phyloP scores from a whole-genome alignment of 2,329 filamentous ascomycete genomes.

The Epichloe typhina region DNA sequence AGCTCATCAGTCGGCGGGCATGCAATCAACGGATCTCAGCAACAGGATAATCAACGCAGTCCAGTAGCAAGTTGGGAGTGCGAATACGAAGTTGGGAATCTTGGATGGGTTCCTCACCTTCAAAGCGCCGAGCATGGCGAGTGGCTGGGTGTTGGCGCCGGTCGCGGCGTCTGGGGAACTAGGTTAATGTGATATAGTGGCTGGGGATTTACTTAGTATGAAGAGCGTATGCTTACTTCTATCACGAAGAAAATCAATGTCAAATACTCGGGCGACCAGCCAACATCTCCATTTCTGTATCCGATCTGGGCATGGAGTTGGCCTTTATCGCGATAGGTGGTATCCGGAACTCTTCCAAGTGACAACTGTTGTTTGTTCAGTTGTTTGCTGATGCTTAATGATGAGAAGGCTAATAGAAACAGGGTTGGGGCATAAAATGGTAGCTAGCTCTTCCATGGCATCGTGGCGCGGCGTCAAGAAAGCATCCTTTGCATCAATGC shows the following conservation, averaged over 20 bases:
- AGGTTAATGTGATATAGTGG: slow-evolving; percentile 21
- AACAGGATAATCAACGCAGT: slow-evolving; percentile 44
- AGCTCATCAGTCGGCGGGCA: slow-evolving; percentile 28
- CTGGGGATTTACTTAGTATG: background rate
- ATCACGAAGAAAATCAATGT: background rate
- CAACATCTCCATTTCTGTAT: background rate
- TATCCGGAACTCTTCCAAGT: too few species aligned
- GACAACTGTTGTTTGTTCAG: too few species aligned
- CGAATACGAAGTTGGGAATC: slow-evolving; percentile 75
- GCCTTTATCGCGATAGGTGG: too few species aligned
- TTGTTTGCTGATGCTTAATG: too few species aligned
- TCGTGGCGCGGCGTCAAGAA: too few species aligned
- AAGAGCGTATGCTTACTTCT: background rate
- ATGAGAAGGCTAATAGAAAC: too few species aligned
- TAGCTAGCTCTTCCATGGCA: too few species aligned
- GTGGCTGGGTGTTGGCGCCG: slow-evolving; percentile 73
- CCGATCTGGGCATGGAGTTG: too few species aligned
- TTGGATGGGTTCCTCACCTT: slow-evolving; percentile 69
- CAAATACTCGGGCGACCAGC: background rate
- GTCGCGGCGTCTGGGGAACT: slow-evolving; percentile 70
- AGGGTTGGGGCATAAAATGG: too few species aligned
- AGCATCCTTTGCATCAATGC: too few species aligned
- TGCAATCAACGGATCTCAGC: slow-evolving; percentile 34
- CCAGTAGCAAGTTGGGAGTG: slow-evolving; percentile 72
- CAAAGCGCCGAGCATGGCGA: slow-evolving; percentile 59